A percentile compares a stretch with the other conserved stretches of the same genome.
These are phyloP conservation scores for Phylloporus sp. DNA, from an alignment of 1,284 basidiomycete genomes.

Conservation along the genomic window DNA sequence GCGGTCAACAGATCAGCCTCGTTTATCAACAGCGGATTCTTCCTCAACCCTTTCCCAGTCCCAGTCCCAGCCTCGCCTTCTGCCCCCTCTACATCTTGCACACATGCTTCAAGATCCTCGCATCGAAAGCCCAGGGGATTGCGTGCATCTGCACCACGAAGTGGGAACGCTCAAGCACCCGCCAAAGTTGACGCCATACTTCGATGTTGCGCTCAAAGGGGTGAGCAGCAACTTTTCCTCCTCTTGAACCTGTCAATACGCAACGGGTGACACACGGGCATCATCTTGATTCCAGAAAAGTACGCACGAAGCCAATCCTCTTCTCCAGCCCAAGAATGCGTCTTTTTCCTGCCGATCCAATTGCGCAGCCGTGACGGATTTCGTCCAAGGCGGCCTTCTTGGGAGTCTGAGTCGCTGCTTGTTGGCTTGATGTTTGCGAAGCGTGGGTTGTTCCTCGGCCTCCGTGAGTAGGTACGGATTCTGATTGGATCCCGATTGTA, in stretches of 20 bases:
- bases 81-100: slow-evolving; percentile 75
- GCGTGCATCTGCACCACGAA: slow-evolving; percentile 94
- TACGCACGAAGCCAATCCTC: slow-evolving; percentile 85
- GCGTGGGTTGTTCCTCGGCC: slow-evolving; percentile 80
- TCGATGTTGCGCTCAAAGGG: slow-evolving; percentile 97
- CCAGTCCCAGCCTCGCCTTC: slow-evolving; percentile 82
- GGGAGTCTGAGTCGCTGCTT: slow-evolving; percentile 81
- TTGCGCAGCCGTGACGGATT: slow-evolving; percentile 73
- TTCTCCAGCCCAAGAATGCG: slow-evolving; percentile 89
- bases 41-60: slow-evolving; percentile 70
- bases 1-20: slow-evolving; percentile 94
- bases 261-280: neutral
- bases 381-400: slow-evolving; percentile 85
- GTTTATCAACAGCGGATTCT: slow-evolving; percentile 89
- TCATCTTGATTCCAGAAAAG: neutral
- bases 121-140: slow-evolving; percentile 93
- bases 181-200: slow-evolving; percentile 97
- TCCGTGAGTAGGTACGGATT: slow-evolving; percentile 91
- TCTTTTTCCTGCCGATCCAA: slow-evolving; percentile 89
- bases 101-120: slow-evolving; percentile 90
- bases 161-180: slow-evolving; percentile 92
- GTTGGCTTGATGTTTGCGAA: slow-evolving; percentile 76
- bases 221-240: slow-evolving; percentile 83
- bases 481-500: slow-evolving; percentile 69
- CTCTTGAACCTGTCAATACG: slow-evolving; percentile 68